These are phyloP conservation scores for Sodiomyces alkalinus DNA, from an alignment of 2,329 filamentous ascomycete species.

Conservation along the genomic window DNA sequence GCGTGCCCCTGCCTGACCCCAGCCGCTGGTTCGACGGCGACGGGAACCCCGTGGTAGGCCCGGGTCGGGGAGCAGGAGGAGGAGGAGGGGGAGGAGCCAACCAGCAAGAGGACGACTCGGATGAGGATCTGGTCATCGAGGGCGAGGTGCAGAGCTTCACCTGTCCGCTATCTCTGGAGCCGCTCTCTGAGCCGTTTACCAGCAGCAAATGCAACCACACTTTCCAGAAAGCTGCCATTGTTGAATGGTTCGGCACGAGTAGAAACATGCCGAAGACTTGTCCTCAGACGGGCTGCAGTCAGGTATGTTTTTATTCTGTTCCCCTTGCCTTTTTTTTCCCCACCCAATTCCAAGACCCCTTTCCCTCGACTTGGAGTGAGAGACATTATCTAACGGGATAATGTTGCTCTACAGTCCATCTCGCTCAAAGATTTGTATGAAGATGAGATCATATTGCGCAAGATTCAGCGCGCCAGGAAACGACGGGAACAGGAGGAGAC, in stretches of 20 bases:
- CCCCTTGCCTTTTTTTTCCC: background rate
- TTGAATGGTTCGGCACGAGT: slow-evolving; percentile 32
- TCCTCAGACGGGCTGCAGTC: slow-evolving; percentile 48
- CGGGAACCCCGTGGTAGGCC: slow-evolving; percentile 22
- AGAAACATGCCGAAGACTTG: slow-evolving; percentile 33
- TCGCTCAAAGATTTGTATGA: slow-evolving; percentile 35
- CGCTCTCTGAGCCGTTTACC: slow-evolving; percentile 51
- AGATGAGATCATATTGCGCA: slow-evolving; percentile 40
- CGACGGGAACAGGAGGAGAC: slow-evolving; percentile 18
- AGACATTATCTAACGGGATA: too few relatives aligned
- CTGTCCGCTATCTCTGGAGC: slow-evolving; percentile 52
- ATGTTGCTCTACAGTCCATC: slow-evolving; percentile 24
- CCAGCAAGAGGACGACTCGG: slow-evolving; percentile 32
- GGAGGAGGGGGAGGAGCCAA: slow-evolving; percentile 26
- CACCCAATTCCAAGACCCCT: background rate
- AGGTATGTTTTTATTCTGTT: slow-evolving; percentile 22
- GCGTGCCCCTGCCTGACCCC: slow-evolving; percentile 35
- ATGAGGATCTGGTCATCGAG: slow-evolving; percentile 55
- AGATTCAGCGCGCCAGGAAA: slow-evolving; percentile 36
- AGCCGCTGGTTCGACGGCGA: slow-evolving; percentile 36
- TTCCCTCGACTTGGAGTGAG: too few relatives aligned
- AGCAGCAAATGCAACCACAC: slow-evolving; percentile 55
- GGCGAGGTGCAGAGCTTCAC: slow-evolving; percentile 48
- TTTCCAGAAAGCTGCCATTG: slow-evolving; percentile 52
- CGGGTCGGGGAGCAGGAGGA: slow-evolving; percentile 7